Evolutionary conservation across 148 eudicot genomes (phyloP).

Genomic region (Talinum fruticosum): DNA sequence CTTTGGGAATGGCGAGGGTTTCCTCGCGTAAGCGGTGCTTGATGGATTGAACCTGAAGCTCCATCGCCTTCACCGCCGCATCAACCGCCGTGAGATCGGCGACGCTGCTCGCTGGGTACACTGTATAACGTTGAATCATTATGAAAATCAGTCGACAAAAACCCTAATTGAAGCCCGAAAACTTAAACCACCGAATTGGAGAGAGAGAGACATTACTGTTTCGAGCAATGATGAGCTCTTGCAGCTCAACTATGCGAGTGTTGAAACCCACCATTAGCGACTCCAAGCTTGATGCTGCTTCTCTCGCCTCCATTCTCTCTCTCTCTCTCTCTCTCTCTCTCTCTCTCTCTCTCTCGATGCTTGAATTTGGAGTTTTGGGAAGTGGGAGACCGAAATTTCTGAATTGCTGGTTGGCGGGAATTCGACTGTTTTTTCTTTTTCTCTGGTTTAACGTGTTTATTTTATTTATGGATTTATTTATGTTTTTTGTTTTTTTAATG

Average conservation of each 20-base stretch:
- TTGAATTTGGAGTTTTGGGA: neutral
- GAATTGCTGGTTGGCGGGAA: conserved; percentile 5
- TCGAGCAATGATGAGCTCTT: conserved; percentile 89
- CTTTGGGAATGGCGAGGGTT: conserved; percentile 80
- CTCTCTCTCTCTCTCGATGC: too few relatives aligned
- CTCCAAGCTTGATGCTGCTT: conserved; percentile 64
- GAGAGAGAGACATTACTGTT: conserved; percentile 41
- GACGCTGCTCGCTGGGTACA: conserved; percentile 75
- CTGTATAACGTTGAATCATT: conserved; percentile 25
- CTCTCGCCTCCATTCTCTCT: conserved; percentile 53
- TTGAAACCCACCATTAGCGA: conserved; percentile 68
- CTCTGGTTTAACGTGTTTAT: too few relatives aligned
- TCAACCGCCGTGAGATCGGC: conserved; percentile 74
- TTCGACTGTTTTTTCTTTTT: too few relatives aligned
- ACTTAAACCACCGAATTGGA: neutral
- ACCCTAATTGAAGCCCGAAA: neutral
- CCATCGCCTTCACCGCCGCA: conserved; percentile 65
- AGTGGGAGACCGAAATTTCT: neutral
- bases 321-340: conserved; percentile 8
- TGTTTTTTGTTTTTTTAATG: too few relatives aligned
- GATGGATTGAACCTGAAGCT: conserved; percentile 74
- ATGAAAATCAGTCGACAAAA: conserved; percentile 1
- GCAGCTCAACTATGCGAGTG: conserved; percentile 68
- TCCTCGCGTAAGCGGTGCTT: conserved; percentile 72
- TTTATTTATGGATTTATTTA: too few relatives aligned